Conservation (phyloP, 2,329 filamentous ascomycete species). For the Tolypocladium tundrense region DNA sequence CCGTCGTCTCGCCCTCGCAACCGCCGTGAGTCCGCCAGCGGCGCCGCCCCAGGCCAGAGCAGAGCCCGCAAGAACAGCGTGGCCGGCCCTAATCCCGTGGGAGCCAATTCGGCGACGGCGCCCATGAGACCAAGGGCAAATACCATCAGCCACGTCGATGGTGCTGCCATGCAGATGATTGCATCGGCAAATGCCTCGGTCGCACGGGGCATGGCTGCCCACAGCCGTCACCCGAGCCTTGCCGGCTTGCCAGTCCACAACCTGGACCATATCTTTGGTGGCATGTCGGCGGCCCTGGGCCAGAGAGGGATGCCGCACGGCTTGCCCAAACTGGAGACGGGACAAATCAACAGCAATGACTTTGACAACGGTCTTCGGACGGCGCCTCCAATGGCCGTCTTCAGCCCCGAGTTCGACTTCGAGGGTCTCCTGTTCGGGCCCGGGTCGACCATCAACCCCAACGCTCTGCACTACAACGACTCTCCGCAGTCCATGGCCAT, state of each 20-base stretch:
- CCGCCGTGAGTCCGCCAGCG: slow-evolving; percentile 79
- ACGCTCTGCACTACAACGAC: slow-evolving; percentile 73
- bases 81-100: slow-evolving; percentile 42
- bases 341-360: slow-evolving; percentile 55
- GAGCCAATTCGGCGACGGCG: slow-evolving; percentile 33
- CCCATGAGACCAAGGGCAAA: slow-evolving; percentile 83
- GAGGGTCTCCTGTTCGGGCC: slow-evolving; percentile 55
- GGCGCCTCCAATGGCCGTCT: slow-evolving; percentile 57
- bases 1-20: slow-evolving; percentile 80
- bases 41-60: slow-evolving; percentile 54
- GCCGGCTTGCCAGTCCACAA: slow-evolving; percentile 52
- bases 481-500: slow-evolving; percentile 58
- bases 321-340: slow-evolving; percentile 76
- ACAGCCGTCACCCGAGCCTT: slow-evolving; percentile 66
- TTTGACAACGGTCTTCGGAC: slow-evolving; percentile 63
- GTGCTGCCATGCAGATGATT: slow-evolving; percentile 62
- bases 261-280: slow-evolving; percentile 55
- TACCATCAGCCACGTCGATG: slow-evolving; percentile 90
- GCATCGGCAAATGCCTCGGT: slow-evolving; percentile 47
- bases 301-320: slow-evolving; percentile 58
- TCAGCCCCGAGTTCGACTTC: slow-evolving; percentile 42
- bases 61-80: slow-evolving; percentile 90
- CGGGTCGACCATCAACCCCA: slow-evolving; percentile 59
- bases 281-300: slow-evolving; percentile 60
- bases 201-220: slow-evolving; percentile 40